Evolutionary conservation across 2,329 filamentous ascomycete genomes (phyloP).

Genomic region (Fusarium sp.): DNA sequence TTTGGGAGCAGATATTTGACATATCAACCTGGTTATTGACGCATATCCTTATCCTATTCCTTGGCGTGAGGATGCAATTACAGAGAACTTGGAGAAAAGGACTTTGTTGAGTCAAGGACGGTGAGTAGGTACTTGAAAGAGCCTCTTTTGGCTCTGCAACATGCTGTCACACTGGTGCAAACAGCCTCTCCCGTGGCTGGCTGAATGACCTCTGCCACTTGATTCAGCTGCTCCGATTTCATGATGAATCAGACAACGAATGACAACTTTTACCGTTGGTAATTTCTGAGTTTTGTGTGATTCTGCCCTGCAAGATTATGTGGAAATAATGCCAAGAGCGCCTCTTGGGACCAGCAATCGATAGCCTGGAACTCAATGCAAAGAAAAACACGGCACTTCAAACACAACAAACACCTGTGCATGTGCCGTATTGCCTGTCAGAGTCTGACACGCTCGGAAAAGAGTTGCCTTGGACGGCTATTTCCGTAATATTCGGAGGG

Average conservation of each 20-base stretch:
- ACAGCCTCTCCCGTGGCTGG: neutral
- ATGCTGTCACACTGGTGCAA: neutral
- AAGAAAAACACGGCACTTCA: neutral
- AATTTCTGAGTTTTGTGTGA: neutral
- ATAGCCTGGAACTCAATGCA: neutral
- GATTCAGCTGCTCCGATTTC: neutral
- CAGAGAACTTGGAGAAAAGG: neutral
- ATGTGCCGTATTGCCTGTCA: neutral
- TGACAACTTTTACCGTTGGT: neutral
- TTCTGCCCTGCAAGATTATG: neutral
- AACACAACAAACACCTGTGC: neutral
- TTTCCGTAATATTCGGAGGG: neutral
- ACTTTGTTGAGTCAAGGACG: neutral
- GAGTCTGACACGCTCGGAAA: neutral
- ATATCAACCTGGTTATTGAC: neutral
- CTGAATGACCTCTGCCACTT: neutral
- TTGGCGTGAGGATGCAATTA: neutral
- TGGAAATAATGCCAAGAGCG: neutral
- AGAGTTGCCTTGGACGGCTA: neutral
- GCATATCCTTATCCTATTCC: neutral
- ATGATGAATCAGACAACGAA: neutral
- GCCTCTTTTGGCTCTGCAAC: neutral
- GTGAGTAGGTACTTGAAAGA: neutral
- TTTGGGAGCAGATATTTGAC: neutral
- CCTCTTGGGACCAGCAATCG: neutral